A percentile compares a stretch with the other conserved stretches of the same genome.
phyloP scores from a whole-genome alignment of 768 basidiomycete species.

The Sistotremastrum suecicum region DNA sequence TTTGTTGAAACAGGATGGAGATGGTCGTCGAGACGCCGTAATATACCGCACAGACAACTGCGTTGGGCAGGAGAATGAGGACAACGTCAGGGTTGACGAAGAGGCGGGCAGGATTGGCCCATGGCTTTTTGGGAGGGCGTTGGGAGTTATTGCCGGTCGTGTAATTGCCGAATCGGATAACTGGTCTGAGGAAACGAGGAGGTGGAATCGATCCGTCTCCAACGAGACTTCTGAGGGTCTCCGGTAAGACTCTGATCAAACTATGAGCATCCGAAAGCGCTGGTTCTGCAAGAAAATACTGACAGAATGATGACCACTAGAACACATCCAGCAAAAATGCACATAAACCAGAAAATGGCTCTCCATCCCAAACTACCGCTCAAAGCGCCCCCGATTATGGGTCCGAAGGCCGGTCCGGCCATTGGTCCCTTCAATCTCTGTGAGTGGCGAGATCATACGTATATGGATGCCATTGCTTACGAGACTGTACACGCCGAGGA shows the following conservation, averaged over 20 bases:
- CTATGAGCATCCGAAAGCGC: too few species aligned
- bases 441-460: neutral
- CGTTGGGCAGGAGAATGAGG: conserved; percentile 38
- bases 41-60: conserved; percentile 37
- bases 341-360: conserved; percentile 51
- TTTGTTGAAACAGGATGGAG: conserved; percentile 41
- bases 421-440: too few species aligned
- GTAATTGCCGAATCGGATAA: conserved; percentile 12
- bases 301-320: conserved; percentile 35
- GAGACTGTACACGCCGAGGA: conserved; percentile 44
- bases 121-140: conserved; percentile 18
- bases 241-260: conserved; percentile 24
- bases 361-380: conserved; percentile 50
- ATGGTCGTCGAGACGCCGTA: conserved; percentile 48
- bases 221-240: conserved; percentile 26
- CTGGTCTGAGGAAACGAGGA: conserved; percentile 15
- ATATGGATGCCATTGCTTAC: neutral
- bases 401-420: conserved; percentile 30
- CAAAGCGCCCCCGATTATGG: conserved; percentile 33
- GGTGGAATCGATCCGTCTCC: conserved; percentile 30
- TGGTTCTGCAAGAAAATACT: conserved; percentile 7
- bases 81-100: conserved; percentile 43
- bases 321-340: conserved; percentile 31
- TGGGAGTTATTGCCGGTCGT: too few species aligned
- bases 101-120: conserved; percentile 41